A percentile compares a stretch with the other conserved stretches of the same genome.
Conservation (phyloP, 192 early-diverging fungal species). For the Gigaspora rosea region DNA sequence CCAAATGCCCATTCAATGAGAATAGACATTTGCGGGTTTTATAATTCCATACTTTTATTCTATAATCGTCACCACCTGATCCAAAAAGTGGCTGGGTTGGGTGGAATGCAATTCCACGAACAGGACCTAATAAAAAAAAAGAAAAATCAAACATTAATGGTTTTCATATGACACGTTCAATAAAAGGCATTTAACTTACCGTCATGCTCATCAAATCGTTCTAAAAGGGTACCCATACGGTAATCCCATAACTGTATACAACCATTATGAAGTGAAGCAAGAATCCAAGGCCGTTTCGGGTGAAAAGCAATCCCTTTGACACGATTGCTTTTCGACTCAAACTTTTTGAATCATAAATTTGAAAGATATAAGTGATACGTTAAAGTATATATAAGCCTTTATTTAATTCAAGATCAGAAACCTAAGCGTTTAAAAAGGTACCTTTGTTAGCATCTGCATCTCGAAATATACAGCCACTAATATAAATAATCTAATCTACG, state of each 20-base stretch:
- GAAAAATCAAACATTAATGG: neutral
- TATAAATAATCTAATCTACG: too few relatives aligned
- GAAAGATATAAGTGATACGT: neutral
- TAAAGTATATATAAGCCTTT: neutral
- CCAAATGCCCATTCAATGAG: conserved; percentile 96
- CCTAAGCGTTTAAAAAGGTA: conserved; percentile 21
- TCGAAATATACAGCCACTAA: conserved; percentile 16
- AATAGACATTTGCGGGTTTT: conserved; percentile 95
- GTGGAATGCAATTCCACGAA: conserved; percentile 96
- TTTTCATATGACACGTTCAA: neutral
- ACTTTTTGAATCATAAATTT: conserved; percentile 52
- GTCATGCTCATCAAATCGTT: conserved; percentile 99
- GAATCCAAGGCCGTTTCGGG: conserved; percentile 97
- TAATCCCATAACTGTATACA: conserved; percentile 99
- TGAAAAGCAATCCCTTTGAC: conserved; percentile 97
- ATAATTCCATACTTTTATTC: conserved; percentile 99
- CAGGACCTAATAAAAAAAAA: conserved; percentile 95
- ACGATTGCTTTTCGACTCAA: conserved; percentile 98
- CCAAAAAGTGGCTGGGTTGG: conserved; percentile 96
- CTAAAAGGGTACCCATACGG: conserved; percentile 96
- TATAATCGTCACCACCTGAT: conserved; percentile 98
- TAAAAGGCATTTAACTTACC: conserved; percentile 52
- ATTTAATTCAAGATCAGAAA: neutral
- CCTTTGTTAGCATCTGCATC: conserved; percentile 84
- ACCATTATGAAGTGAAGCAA: conserved; percentile 96